A percentile compares a stretch with the other conserved stretches of the same genome.
phyloP scores from a whole-genome alignment of 2,329 filamentous ascomycete species.

The Aspergillus fumigatiaffinis region DNA sequence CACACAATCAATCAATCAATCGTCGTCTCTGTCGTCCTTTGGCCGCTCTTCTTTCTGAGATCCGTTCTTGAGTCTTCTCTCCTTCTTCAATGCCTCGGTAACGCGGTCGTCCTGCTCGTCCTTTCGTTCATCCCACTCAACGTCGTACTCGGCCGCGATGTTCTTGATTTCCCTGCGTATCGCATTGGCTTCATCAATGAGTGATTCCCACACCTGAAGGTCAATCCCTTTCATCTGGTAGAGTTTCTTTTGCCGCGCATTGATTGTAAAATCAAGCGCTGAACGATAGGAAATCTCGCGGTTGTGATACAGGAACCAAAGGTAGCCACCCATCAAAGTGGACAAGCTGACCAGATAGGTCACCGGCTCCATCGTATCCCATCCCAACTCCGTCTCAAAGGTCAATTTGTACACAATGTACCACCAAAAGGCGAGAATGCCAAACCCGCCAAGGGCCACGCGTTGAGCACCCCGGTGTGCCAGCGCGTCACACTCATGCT shows the following conservation, averaged over 20 bases:
- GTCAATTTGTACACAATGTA: slow-evolving; percentile 68
- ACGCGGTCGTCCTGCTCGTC: slow-evolving; percentile 66
- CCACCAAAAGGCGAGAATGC: slow-evolving; percentile 72
- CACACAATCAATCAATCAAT: slow-evolving; percentile 4
- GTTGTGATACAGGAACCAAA: slow-evolving; percentile 93
- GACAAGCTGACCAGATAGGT: slow-evolving; percentile 85
- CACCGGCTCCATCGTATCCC: slow-evolving; percentile 87
- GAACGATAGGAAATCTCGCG: slow-evolving; percentile 82
- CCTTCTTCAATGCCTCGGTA: slow-evolving; percentile 49
- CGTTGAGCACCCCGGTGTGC: slow-evolving; percentile 75
- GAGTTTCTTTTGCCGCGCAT: slow-evolving; percentile 68
- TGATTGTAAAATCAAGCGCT: slow-evolving; percentile 83
- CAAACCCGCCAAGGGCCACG: slow-evolving; percentile 76
- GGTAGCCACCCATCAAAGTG: slow-evolving; percentile 82
- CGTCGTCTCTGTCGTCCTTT: slow-evolving; percentile 27
- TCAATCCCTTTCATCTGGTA: slow-evolving; percentile 77
- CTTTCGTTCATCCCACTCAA: slow-evolving; percentile 76
- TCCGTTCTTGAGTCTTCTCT: slow-evolving; percentile 40
- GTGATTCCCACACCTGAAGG: slow-evolving; percentile 67
- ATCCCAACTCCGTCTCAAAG: slow-evolving; percentile 71
- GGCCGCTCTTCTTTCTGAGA: slow-evolving; percentile 26
- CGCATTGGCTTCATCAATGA: slow-evolving; percentile 76
- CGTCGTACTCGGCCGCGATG: slow-evolving; percentile 81
- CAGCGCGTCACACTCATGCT: slow-evolving; percentile 73
- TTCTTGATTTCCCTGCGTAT: slow-evolving; percentile 74